A percentile compares a stretch with the other conserved stretches of the same genome.
These are phyloP conservation scores for Mediolabrus comicus DNA, from an alignment of 108 stramenopile genomes.

Conservation along the genomic window DNA sequence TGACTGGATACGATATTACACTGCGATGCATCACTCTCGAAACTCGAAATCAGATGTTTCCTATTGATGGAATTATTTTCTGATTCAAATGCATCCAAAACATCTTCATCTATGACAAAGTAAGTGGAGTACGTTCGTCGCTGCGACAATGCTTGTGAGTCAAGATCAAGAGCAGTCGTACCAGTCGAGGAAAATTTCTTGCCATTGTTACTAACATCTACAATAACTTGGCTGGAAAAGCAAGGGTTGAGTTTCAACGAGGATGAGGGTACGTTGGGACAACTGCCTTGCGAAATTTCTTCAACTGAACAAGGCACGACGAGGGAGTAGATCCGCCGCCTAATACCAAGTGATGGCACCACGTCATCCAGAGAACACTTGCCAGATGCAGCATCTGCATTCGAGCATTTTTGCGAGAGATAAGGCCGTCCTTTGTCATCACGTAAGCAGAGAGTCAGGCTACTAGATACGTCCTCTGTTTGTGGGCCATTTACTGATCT, in stretches of 20 bases:
- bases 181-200: constrained; percentile 63
- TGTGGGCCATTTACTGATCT: neutral
- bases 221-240: constrained; percentile 46
- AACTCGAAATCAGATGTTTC: constrained; percentile 16
- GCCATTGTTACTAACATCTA: constrained; percentile 74
- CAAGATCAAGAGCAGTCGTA: constrained; percentile 14
- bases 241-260: constrained; percentile 73
- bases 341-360: constrained; percentile 14
- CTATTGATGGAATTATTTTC: constrained; percentile 6
- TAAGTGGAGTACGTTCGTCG: constrained; percentile 21
- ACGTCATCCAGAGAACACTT: constrained; percentile 10
- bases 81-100: neutral
- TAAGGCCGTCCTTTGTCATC: constrained; percentile 20
- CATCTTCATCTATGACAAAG: constrained; percentile 7
- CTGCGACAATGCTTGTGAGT: neutral
- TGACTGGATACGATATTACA: constrained; percentile 26
- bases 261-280: constrained; percentile 26
- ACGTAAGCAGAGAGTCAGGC: constrained; percentile 6
- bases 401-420: constrained; percentile 31
- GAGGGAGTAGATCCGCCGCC: constrained; percentile 39
- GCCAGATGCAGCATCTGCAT: constrained; percentile 5
- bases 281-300: constrained; percentile 22
- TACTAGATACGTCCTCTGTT: neutral
- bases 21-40: constrained; percentile 16
- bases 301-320: constrained; percentile 37